Base-by-base conservation (phyloP, 1,139 yeast species). In the Pichiaceae sp. region DNA sequence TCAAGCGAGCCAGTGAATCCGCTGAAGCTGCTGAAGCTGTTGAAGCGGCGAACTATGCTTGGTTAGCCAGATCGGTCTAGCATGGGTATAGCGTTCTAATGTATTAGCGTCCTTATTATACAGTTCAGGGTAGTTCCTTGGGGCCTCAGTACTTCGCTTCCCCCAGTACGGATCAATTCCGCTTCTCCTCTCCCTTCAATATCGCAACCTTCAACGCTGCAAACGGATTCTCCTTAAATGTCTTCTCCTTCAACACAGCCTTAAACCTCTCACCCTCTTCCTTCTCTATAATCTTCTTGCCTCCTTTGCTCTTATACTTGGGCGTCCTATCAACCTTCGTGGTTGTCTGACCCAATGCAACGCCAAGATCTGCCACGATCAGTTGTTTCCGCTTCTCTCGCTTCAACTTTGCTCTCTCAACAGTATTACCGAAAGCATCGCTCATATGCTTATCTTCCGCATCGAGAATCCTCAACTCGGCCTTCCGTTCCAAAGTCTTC, bases 191-290 rank as follows among this genome's bases (percentile, higher is more conserved):
- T 5, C 28, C 16, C 14, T 44, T 40, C 33, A 49, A 42, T 27
- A 57, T 55, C 9, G 73, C 70, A 30, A 62, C 68, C 53, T 70
- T 75, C 47, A 80, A 62, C 3, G 83, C 71, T 27, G 64, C 66
- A 51, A 79, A 79, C 2, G 86, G 83, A 31, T 72, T 68, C 37
- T 60, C 52, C 54, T 75, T 68, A 46, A 76, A 77, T 24, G 58
- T 59, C 29, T 65, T 57, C 47, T 75, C 70, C 41, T 66, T 68
- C 42, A 82, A 59, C 11, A 79, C 73, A 32, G 63, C 58, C 24
- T 64, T 69, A 53, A 82, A 81, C 42, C 77, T 65, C 44, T 62
- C 60, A 38, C 70, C 66, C 49, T 81, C 93, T 17, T 41, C 48
- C 32, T 59, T 60, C 47, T 77, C 69, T 17, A 81, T 66, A 28